Evolutionary conservation across 805 yeast species (phyloP), one percentile per base, ranked within the genome.

Genomic region (Scheffersomyces amazonensis): DNA sequence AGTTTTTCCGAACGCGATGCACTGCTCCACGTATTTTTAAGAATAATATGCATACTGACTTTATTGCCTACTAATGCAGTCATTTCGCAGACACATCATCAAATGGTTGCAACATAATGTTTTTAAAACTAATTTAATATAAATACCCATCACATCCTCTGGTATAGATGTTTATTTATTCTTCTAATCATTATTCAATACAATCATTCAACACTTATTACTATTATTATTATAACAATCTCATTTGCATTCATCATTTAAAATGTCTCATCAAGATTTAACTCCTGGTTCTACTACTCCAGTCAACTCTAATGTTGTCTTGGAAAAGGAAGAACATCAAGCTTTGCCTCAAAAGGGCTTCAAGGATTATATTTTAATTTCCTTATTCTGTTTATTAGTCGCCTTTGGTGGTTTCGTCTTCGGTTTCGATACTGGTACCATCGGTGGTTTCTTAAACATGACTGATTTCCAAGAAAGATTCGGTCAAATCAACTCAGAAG

Each of bases 391-490:
- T 60, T 49, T 70, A n/a, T 51, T 76, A 37, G 76, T 83, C 46
- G 85, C 87, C 23, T 83, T 83, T 46, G 88, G 87, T 65, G 90
- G 89, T 33, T 83, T 78, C 56, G 81, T 82, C 31, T 83, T 80
- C 53, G 89, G 89, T 43, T 82, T 82, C 74, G 89, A 82, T 66
- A 83, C 87, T 36, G 89, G 88, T 66, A 81, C 88, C 47, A 76
- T 81, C 58, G 80, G 86, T 30, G 87, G 87, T 48, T 78, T 82
- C 52, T 78, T 81, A 34, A 77, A 77, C 56, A 77, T 81, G 80
- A 50, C 68, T n/a, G 78, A 79, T 45, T 82, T 75, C 59, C 54
- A 62, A 37, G 40, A 47, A 16, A 64, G 81, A 50, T 80, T 81
- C 47, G 87, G 85, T 53, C 60, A 66, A 43, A 16, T 46, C 3